These are phyloP conservation scores for Pistacia integerrima DNA, from an alignment of 345 rosid genomes.

Conservation along the genomic window DNA sequence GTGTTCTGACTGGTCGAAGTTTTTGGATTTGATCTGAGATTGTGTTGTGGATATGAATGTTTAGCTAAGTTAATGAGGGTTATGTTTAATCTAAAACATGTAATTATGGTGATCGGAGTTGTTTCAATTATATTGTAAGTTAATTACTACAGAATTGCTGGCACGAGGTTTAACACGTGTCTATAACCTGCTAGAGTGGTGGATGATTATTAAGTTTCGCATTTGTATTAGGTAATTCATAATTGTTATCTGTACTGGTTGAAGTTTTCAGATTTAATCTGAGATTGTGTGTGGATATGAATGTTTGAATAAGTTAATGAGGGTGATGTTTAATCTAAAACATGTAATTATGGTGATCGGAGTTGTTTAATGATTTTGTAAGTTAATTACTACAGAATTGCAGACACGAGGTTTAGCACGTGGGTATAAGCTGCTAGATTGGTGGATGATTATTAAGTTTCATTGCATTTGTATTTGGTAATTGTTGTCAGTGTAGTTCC, in stretches of 20 bases:
- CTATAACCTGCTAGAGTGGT: neutral
- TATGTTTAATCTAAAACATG: slow-evolving; percentile 1
- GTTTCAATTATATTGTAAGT: neutral
- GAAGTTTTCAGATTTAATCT: too few species aligned
- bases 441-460: slow-evolving; percentile 1
- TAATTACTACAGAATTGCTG: neutral
- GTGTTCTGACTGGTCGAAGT: neutral
- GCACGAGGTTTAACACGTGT: neutral
- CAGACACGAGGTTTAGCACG: neutral
- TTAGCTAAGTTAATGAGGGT: neutral
- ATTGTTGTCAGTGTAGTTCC: neutral
- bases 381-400: neutral
- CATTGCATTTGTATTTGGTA: neutral
- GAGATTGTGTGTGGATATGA: neutral
- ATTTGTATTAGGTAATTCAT: slow-evolving; percentile 1
- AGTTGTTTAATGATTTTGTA: neutral
- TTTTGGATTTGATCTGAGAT: neutral
- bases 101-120: neutral
- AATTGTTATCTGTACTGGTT: neutral
- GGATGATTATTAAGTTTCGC: slow-evolving; percentile 1
- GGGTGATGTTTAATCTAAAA: slow-evolving; percentile 4
- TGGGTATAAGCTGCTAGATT: neutral
- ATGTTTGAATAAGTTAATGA: neutral
- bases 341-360: neutral
- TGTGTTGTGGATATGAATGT: neutral